Evolutionary conservation across 2,329 filamentous ascomycete genomes (phyloP), one percentile per base, ranked within the genome.

Genomic region (Diaporthe ilicicola): DNA sequence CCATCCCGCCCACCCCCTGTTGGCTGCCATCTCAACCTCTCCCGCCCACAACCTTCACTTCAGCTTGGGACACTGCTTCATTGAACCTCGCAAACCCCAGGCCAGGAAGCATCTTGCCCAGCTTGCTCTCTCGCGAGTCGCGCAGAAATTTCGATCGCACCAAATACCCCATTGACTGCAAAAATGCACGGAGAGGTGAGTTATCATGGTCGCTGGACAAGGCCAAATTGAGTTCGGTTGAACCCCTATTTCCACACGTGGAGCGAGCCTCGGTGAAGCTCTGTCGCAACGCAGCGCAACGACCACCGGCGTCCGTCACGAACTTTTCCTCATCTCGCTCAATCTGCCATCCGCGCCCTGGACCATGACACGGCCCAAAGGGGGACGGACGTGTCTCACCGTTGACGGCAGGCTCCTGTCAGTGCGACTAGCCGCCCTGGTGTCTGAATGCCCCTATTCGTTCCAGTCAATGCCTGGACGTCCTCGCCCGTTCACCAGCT

Each of bases 171-270:
- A 24, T 44, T 61, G 51, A 71, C n/a, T 53, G 44, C 64, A 67
- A 73, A 73, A 1, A 73, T 73, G 71, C 71, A 71, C 69, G 71
- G 71, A 68, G 71, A 73, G 71, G 71, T 73, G 50, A 73, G 71
- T 73, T 72, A 44, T 32, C 50, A 24, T 48, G 61, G 37, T 61
- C 61, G 54, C 62, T 51, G 51, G 42, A n/a, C 44, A 15, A 50
- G 34, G 22, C 55, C 27, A 9, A 53, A 54, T 54, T 34, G 48
- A 67, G 55, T 51, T 59, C 32, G 42, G 27, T 59, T 34, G 53
- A 44, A 51, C 68, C 69, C 65, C 59, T 71, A 68, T 71, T 68
- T 54, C 50, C 55, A 54, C 42, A 50, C 51, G 67, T 53, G 66
- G 64, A 53, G 50, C 56, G 67, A 61, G 34, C 53, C 66, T 46